phyloP scores from a whole-genome alignment of 345 rosid genomes.

The Streptanthus diversifolius region DNA sequence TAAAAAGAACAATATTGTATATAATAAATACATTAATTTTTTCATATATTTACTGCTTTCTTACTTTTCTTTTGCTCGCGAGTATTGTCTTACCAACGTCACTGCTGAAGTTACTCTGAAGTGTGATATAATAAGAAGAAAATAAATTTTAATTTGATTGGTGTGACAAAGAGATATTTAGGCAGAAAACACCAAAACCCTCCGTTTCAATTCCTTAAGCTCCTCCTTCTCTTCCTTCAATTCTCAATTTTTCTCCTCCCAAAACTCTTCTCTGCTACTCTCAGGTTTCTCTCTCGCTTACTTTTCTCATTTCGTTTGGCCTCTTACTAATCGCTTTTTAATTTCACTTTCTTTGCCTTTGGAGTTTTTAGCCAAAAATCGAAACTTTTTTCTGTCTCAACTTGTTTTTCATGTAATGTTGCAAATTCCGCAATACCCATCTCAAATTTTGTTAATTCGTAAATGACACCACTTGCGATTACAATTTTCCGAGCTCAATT shows the following conservation, averaged over 20 bases:
- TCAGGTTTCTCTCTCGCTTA: slow-evolving; percentile 18
- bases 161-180: slow-evolving; percentile 17
- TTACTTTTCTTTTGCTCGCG: too few species aligned
- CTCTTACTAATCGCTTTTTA: neutral
- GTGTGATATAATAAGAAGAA: neutral
- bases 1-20: too few species aligned
- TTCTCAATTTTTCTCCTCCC: slow-evolving; percentile 6
- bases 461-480: neutral
- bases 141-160: neutral
- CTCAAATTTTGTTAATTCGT: neutral
- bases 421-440: slow-evolving; percentile 21
- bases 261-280: slow-evolving; percentile 18
- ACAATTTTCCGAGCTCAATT: neutral
- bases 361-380: neutral
- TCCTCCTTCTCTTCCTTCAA: neutral
- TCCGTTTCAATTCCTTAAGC: slow-evolving; percentile 11
- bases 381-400: neutral
- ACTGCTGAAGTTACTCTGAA: neutral
- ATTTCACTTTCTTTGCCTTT: neutral
- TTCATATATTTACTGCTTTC: too few species aligned
- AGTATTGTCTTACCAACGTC: neutral
- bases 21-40: too few species aligned
- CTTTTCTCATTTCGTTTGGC: neutral
- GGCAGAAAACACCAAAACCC: slow-evolving; percentile 33
- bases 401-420: slow-evolving; percentile 7